Base-by-base conservation (phyloP, 768 basidiomycete species). In the Fomitopsis serialis region DNA sequence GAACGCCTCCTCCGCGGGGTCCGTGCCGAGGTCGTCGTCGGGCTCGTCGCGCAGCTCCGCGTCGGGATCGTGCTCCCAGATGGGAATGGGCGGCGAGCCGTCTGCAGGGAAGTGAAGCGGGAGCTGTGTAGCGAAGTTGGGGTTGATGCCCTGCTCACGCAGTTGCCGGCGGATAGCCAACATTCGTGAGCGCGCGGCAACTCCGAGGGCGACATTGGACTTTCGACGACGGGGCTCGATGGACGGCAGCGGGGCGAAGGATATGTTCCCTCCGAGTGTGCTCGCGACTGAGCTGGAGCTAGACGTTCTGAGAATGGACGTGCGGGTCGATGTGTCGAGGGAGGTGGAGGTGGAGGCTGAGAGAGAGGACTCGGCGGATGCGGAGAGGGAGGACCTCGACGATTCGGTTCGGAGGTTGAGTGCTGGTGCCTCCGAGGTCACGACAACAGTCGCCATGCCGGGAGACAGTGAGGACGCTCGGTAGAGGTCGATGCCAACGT, bases 131-230 rank as follows among this genome's bases (percentile, higher is more conserved):
- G 45, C 9, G 10, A 51, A 40, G 45, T 54, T 44, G 17, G 54
- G 51, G 22, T 54, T 40, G 24, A 53, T 42, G 25, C 56, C 56
- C 17, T 56, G 53, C 48, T 61, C 57, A 42, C 60, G 55, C 40
- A 59, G 62, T 60, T 60, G 62, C 23, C 63, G 63, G 13, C 64
- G 64, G 27, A 63, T 61, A 24, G 62, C 65, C 24, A 71, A 59
- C 59, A 71, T 64, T 22, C 59, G 64, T n/a, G 67, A 68, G 52
- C 71, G 68, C 35, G 70, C 70, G 22, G 69, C 71, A 48, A 72
- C 60, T 37, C 71, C 71, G 46, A 72, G 64, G 34, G 63, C 68
- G 45, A 63, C 58, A 44, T 47, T 59, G 12, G 63, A 56, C 53
- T 61, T 62, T 29, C 69, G 68, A 46, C 63, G 64, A 44, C 69